Conservation (phyloP, 768 basidiomycete species). For the Mycena leptocephala region DNA sequence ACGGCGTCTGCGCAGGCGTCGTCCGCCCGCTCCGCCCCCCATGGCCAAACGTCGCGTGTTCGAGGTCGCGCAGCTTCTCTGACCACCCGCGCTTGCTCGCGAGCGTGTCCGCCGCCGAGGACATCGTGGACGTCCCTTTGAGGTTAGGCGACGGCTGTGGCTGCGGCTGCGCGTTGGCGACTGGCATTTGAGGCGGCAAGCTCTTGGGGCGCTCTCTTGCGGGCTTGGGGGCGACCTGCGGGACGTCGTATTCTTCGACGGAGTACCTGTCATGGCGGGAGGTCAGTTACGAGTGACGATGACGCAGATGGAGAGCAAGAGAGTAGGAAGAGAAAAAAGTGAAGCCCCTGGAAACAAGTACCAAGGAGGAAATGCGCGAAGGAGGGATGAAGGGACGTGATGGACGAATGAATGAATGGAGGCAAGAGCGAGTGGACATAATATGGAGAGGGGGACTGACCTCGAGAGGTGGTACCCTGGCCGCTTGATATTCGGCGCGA, state of each 20-base stretch:
- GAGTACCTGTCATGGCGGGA: constrained; percentile 40
- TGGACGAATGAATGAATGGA: no score
- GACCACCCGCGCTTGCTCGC: constrained; percentile 50
- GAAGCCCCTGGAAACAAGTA: no score
- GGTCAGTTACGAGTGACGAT: neutral
- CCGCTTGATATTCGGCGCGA: constrained; percentile 72
- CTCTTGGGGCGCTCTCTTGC: constrained; percentile 16
- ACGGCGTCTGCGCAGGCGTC: constrained; percentile 47
- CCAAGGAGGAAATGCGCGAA: neutral
- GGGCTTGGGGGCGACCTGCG: neutral
- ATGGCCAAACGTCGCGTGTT: constrained; percentile 57
- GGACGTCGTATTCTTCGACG: constrained; percentile 37
- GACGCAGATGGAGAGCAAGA: neutral
- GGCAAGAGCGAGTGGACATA: no score
- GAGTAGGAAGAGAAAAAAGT: neutral
- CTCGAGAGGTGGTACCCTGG: constrained; percentile 80
- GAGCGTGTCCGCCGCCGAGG: constrained; percentile 20
- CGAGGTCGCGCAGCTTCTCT: constrained; percentile 49
- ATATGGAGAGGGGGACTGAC: constrained; percentile 22
- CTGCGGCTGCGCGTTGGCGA: neutral
- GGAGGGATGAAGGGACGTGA: neutral
- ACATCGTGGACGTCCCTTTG: neutral
- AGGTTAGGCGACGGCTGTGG: neutral
- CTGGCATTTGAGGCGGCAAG: constrained; percentile 4
- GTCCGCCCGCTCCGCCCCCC: constrained; percentile 37